phyloP scores from a whole-genome alignment of 768 basidiomycete genomes.

The Holtermanniella nyarrowii region DNA sequence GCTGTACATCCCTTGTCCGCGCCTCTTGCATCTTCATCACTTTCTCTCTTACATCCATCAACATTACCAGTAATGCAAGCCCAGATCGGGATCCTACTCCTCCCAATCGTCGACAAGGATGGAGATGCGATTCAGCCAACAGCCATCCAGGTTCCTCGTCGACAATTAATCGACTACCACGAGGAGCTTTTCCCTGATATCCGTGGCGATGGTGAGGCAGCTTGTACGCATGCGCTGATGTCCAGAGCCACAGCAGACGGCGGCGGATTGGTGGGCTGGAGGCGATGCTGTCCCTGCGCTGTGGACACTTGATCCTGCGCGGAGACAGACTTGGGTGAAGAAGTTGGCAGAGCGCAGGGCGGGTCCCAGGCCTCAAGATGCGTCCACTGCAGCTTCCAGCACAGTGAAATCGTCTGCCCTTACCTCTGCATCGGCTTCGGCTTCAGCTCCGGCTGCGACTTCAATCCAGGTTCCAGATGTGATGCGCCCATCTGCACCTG shows the following conservation, averaged over 20 bases:
- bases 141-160: constrained; percentile 34
- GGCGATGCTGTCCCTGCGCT: constrained; percentile 12
- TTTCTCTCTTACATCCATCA: constrained; percentile 23
- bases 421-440: neutral
- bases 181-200: constrained; percentile 26
- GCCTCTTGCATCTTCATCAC: constrained; percentile 22
- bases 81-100: constrained; percentile 34
- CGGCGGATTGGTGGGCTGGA: constrained; percentile 17
- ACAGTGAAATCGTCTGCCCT: neutral
- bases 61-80: constrained; percentile 40
- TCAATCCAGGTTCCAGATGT: too few species aligned
- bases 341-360: constrained; percentile 1
- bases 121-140: constrained; percentile 38
- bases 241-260: constrained; percentile 19
- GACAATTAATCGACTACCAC: constrained; percentile 42
- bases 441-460: neutral
- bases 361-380: neutral
- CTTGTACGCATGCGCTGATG: neutral
- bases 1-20: constrained; percentile 21
- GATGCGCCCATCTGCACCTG: neutral
- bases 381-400: neutral
- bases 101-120: constrained; percentile 33
- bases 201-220: neutral
- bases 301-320: constrained; percentile 22
- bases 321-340: constrained; percentile 17